phyloP scores from a whole-genome alignment of 75 land plant genomes.

The Sequoia sempervirens region DNA sequence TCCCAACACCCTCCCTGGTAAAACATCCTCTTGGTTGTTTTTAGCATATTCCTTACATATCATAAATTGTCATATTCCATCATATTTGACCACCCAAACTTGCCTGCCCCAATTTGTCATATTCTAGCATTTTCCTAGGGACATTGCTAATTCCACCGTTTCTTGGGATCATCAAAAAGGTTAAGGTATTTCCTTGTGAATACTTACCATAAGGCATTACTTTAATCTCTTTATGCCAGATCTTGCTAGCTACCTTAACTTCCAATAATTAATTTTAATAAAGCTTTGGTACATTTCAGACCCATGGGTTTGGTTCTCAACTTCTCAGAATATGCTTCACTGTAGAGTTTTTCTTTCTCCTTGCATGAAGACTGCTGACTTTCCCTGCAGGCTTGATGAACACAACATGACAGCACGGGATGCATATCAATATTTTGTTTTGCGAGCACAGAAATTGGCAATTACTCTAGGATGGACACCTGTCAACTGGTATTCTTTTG shows the following conservation, averaged over 20 bases:
- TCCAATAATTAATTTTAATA: not conserved
- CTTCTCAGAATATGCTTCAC: not conserved
- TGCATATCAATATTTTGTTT: constrained; percentile 86
- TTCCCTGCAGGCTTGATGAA: constrained; percentile 58
- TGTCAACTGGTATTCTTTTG: constrained; percentile 76
- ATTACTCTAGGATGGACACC: constrained; percentile 65
- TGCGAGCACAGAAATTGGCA: constrained; percentile 82
- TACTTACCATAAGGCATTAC: not conserved
- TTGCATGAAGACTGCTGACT: not conserved
- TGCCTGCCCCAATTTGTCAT: no score
- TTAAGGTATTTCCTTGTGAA: not conserved
- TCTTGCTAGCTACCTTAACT: not conserved
- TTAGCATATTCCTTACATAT: no score
- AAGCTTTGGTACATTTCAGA: not conserved
- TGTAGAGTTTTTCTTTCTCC: not conserved
- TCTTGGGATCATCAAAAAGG: not conserved
- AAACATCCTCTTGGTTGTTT: no score
- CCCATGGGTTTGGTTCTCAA: not conserved
- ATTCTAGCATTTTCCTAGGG: not conserved
- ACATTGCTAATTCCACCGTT: not conserved
- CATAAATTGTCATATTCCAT: no score
- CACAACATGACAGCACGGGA: constrained; percentile 64
- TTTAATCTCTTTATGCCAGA: not conserved
- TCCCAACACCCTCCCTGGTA: no score
- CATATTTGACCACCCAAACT: no score